Base-by-base conservation (phyloP, 495 filamentous ascomycete genomes). In the Staphylotrichum tortipilum region DNA sequence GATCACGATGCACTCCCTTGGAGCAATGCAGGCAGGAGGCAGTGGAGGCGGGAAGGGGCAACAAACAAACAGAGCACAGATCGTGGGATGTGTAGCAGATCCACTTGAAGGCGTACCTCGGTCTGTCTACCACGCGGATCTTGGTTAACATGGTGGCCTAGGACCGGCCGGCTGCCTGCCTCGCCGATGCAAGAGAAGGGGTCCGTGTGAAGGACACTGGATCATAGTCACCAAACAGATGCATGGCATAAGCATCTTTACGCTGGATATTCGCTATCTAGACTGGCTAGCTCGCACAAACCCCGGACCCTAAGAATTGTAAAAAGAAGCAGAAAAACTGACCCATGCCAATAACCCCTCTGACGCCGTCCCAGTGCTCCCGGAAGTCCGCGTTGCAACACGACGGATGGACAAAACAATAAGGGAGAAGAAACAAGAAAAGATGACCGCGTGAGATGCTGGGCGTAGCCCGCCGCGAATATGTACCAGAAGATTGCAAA, bases 361-460 rank as follows among this genome's bases (percentile, higher is more conserved):
- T 23, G 46, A 49, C 46, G 46, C 46, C 46, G 36, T 49, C 46
- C 36, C 34, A 15, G 33, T 37, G 22, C 7, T 37, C 34, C 33
- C 19, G 18, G 29, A 3, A n/a, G 22, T 9, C 12, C 12, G 21
- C 15, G 17, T 3, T 8, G 7, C 22, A 38, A 38, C 29, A 14
- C 14, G n/a, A n/a, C n/a, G n/a, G n/a, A n/a, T n/a, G n/a, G n/a
- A n/a, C n/a, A n/a, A n/a, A n/a, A n/a, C n/a, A n/a, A n/a, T n/a
- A n/a, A n/a, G n/a, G n/a, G n/a, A 36, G 10, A 24, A 31, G 23
- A 39, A 7, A 12, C 21, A 47, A 26, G 33, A 22, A 47, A 36
- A 46, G 14, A n/a, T n/a, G n/a, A 26, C 12, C 11, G 43, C 30
- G 30, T 11, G 33, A 19, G 10, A 19, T 28, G 33, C 3, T 8